phyloP scores from a whole-genome alignment of 805 yeast genomes.

The Wickerhamomyces chambardii region DNA sequence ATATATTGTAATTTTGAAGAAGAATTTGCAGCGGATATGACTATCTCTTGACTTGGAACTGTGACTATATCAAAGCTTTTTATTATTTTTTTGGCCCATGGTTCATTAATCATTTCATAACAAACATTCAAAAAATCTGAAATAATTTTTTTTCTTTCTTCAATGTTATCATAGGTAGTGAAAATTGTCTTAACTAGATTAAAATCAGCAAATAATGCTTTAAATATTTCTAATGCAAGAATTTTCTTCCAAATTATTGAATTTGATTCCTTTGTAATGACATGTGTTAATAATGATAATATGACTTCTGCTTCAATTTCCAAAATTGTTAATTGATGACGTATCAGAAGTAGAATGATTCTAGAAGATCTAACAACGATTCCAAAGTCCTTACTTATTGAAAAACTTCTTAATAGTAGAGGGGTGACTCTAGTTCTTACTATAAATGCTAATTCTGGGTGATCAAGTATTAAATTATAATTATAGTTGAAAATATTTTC shows the following conservation, averaged over 20 bases:
- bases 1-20: conserved; percentile 45
- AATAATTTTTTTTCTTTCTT: conserved; percentile 52
- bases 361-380: conserved; percentile 70
- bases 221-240: conserved; percentile 65
- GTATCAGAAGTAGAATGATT: conserved; percentile 51
- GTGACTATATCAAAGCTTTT: conserved; percentile 22
- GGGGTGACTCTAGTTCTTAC: conserved; percentile 70
- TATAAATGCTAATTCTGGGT: conserved; percentile 56
- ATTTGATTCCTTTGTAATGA: conserved; percentile 47
- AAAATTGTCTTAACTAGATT: conserved; percentile 42
- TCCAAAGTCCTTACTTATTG: conserved; percentile 53
- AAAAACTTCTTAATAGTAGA: conserved; percentile 55
- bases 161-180: conserved; percentile 47
- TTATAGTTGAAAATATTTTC: conserved; percentile 73
- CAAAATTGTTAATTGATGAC: conserved; percentile 44
- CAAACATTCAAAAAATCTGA: conserved; percentile 42
- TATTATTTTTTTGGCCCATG: conserved; percentile 21
- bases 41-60: conserved; percentile 13
- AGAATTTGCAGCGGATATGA: conserved; percentile 34
- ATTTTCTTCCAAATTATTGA: conserved; percentile 66
- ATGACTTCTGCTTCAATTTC: conserved; percentile 79
- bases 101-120: conserved; percentile 22
- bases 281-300: conserved; percentile 64
- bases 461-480: conserved; percentile 40
- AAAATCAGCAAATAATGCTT: conserved; percentile 49